Conservation (phyloP, 805 yeast species). For the Zygotorulaspora sp. region DNA sequence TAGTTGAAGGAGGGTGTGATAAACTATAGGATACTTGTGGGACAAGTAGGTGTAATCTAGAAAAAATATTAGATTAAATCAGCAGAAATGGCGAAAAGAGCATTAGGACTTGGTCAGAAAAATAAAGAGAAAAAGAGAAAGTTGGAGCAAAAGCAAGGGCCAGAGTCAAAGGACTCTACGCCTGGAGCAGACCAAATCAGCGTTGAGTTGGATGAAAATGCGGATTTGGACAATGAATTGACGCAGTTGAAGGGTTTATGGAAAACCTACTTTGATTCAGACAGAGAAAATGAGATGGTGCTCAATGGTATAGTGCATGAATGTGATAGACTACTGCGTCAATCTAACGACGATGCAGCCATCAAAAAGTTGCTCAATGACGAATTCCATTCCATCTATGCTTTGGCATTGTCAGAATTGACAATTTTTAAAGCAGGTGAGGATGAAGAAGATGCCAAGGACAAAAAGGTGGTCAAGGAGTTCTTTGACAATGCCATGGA, state of each 20-base stretch:
- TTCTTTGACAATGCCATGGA: slow-evolving; percentile 71
- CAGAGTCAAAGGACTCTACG: slow-evolving; percentile 21
- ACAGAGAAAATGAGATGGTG: slow-evolving; percentile 57
- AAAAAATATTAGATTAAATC: too few species aligned
- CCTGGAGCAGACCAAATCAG: slow-evolving; percentile 43
- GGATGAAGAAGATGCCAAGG: slow-evolving; percentile 28
- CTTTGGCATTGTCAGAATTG: slow-evolving; percentile 61
- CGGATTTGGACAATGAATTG: slow-evolving; percentile 73
- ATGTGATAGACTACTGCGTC: slow-evolving; percentile 71
- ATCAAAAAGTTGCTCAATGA: slow-evolving; percentile 37
- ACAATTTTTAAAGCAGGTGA: slow-evolving; percentile 51
- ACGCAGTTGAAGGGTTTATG: slow-evolving; percentile 72
- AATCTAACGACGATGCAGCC: slow-evolving; percentile 24
- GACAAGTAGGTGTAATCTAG: too few species aligned
- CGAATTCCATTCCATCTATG: slow-evolving; percentile 68
- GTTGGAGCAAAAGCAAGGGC: slow-evolving; percentile 11
- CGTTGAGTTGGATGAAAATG: slow-evolving; percentile 65
- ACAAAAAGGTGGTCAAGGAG: slow-evolving; percentile 42
- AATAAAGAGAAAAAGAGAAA: slow-evolving; percentile 40
- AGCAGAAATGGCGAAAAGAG: slow-evolving; percentile 55
- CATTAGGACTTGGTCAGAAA: slow-evolving; percentile 59
- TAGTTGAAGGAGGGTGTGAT: too few species aligned
- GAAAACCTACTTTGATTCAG: slow-evolving; percentile 53
- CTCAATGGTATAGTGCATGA: slow-evolving; percentile 88
- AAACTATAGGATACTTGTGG: too few species aligned